Conservation (phyloP, 2,329 filamentous ascomycete genomes). For the Microascus cirrosus region DNA sequence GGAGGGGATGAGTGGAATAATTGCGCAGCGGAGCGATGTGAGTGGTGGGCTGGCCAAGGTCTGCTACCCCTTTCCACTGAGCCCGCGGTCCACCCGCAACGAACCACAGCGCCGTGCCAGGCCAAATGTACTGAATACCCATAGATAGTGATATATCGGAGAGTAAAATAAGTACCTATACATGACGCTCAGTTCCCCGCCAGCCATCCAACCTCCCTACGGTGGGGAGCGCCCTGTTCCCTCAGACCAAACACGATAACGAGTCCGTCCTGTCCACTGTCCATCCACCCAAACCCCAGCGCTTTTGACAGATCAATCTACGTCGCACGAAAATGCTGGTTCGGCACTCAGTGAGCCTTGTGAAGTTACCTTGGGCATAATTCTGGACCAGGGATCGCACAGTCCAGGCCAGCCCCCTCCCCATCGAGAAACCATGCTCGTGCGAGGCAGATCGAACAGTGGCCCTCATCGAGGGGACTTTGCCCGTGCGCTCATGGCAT, state of each 20-base stretch:
- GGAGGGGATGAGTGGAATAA: not conserved
- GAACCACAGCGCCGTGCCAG: not conserved
- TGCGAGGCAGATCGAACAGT: not conserved
- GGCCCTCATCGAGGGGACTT: not conserved
- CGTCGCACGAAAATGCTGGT: not conserved
- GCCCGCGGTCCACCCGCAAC: not conserved
- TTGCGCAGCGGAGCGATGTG: conserved; percentile 1
- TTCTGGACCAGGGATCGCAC: not conserved
- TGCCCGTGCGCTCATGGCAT: too few relatives aligned
- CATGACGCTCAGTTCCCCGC: too few relatives aligned
- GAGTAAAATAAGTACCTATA: too few relatives aligned
- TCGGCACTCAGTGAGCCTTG: not conserved
- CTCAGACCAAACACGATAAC: too few relatives aligned
- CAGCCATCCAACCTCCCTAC: too few relatives aligned
- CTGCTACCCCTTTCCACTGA: not conserved
- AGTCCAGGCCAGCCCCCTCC: not conserved
- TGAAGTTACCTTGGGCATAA: not conserved
- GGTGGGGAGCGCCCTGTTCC: too few relatives aligned
- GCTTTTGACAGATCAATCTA: not conserved
- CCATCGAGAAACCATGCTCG: not conserved
- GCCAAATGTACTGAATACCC: too few relatives aligned
- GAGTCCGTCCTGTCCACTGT: not conserved
- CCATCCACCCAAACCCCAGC: not conserved
- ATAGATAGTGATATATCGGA: too few relatives aligned
- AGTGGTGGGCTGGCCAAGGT: conserved; percentile 1